Percentiles rank a stretch among this genome's conserved stretches.
These are phyloP conservation scores for Dictyostelium intermedium DNA, from an alignment of 78 protist genomes.

Conservation along the genomic window DNA sequence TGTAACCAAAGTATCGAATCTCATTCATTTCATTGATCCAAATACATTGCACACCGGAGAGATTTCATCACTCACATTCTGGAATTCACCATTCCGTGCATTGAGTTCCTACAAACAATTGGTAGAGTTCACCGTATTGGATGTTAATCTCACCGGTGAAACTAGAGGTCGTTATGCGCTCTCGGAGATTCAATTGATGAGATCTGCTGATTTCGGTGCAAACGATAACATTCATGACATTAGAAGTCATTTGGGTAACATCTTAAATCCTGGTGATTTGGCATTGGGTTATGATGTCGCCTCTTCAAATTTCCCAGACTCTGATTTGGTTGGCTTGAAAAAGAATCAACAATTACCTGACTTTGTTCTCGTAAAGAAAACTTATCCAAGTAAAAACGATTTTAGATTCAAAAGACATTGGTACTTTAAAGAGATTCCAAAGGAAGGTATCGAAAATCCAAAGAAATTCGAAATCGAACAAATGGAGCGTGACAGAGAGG, in stretches of 20 bases:
- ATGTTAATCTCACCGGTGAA: slow-evolving; percentile 82
- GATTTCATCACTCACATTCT: slow-evolving; percentile 71
- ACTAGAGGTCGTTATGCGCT: slow-evolving; percentile 75
- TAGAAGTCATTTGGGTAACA: slow-evolving; percentile 92
- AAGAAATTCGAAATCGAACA: slow-evolving; percentile 44
- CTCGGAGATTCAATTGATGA: slow-evolving; percentile 87
- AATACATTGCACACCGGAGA: slow-evolving; percentile 87
- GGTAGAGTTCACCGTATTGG: slow-evolving; percentile 90
- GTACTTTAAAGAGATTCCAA: slow-evolving; percentile 3
- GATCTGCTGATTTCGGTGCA: slow-evolving; percentile 83
- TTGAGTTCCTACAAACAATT: slow-evolving; percentile 67
- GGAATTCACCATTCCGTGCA: slow-evolving; percentile 88
- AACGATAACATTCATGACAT: slow-evolving; percentile 73
- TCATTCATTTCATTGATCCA: slow-evolving; percentile 94
- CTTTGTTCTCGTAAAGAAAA: slow-evolving; percentile 92
- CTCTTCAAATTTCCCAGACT: slow-evolving; percentile 74
- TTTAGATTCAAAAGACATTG: slow-evolving; percentile 57
- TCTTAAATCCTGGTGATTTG: slow-evolving; percentile 92
- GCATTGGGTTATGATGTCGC: slow-evolving; percentile 89
- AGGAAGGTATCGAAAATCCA: slow-evolving; percentile 23
- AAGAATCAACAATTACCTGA: slow-evolving; percentile 75
- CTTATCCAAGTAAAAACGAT: slow-evolving; percentile 76
- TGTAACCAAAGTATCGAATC: slow-evolving; percentile 73
- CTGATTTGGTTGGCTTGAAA: slow-evolving; percentile 28
- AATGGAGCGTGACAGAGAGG: slow-evolving; percentile 78